Conservation (phyloP, 2,329 filamentous ascomycete genomes). For the Phialophora macrospora region DNA sequence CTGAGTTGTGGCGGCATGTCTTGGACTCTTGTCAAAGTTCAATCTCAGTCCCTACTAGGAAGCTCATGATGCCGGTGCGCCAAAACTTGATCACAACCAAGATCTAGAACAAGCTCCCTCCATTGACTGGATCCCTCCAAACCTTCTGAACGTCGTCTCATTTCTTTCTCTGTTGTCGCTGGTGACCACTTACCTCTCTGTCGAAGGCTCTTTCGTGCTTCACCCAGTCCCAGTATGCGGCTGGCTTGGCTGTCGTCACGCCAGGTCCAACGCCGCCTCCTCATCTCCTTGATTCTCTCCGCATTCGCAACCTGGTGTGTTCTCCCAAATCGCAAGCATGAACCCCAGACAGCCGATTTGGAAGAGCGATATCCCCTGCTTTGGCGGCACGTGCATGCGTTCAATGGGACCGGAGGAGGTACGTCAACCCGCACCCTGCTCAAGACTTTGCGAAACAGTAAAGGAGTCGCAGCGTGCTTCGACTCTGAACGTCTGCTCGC, state of each 20-base stretch:
- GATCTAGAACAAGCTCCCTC: not conserved
- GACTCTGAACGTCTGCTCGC: not conserved
- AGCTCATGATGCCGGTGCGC: not conserved
- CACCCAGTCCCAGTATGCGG: constrained; percentile 16
- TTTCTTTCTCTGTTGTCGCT: not conserved
- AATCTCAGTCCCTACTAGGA: constrained; percentile 1
- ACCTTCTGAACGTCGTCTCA: not conserved
- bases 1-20: constrained; percentile 3
- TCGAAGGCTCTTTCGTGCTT: not conserved
- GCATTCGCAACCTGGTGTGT: constrained; percentile 18
- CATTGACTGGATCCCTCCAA: not conserved
- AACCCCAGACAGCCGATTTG: constrained; percentile 10
- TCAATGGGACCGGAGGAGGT: constrained; percentile 32
- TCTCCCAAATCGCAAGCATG: constrained; percentile 17
- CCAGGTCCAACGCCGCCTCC: constrained; percentile 21
- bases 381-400: constrained; percentile 28
- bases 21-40: not conserved
- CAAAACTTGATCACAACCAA: constrained; percentile 2
- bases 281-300: constrained; percentile 19
- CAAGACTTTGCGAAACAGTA: not conserved
- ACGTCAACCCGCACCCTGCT: not conserved
- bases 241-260: constrained; percentile 19
- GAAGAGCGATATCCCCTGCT: constrained; percentile 26
- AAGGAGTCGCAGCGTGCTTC: not conserved
- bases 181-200: not conserved